These are phyloP conservation scores for Chlamydomonas sp. DNA, from an alignment of 139 green algal genomes.

Conservation along the genomic window DNA sequence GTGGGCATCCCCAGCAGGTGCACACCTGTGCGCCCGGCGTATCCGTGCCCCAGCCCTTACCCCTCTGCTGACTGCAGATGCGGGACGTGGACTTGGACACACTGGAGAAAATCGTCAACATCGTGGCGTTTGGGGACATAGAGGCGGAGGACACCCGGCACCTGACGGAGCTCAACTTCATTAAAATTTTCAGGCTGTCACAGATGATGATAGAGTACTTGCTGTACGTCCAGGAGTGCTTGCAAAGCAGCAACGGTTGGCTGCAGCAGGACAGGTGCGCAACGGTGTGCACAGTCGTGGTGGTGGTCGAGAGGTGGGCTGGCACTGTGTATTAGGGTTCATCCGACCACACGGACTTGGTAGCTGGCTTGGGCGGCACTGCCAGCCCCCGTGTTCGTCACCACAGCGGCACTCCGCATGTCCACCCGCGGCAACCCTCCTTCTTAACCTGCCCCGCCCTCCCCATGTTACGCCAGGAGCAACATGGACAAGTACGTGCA, in stretches of 20 bases:
- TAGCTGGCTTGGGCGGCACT: no score
- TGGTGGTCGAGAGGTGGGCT: not conserved
- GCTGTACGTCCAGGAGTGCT: conserved; percentile 83
- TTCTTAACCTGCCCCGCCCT: no score
- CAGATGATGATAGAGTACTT: conserved; percentile 88
- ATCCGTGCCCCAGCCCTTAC: no score
- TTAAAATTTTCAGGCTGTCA: conserved; percentile 75
- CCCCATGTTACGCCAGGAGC: not conserved
- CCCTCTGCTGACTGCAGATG: conserved; percentile 45
- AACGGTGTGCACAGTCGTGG: not conserved
- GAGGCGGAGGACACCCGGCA: conserved; percentile 75
- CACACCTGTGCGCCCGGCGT: no score
- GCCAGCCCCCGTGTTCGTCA: no score
- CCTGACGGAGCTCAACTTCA: conserved; percentile 73
- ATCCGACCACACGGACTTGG: no score
- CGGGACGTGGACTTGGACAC: conserved; percentile 72
- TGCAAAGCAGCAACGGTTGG: conserved; percentile 59
- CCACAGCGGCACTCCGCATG: not conserved
- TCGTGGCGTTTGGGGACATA: conserved; percentile 73
- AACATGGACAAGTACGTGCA: conserved; percentile 52
- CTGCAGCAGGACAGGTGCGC: conserved; percentile 61
- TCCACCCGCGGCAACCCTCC: not conserved
- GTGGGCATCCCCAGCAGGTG: conserved; percentile 27
- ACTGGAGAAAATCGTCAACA: conserved; percentile 67
- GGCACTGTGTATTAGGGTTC: not conserved